phyloP scores from a whole-genome alignment of 805 yeast species.

The Saturnispora halmiae region DNA sequence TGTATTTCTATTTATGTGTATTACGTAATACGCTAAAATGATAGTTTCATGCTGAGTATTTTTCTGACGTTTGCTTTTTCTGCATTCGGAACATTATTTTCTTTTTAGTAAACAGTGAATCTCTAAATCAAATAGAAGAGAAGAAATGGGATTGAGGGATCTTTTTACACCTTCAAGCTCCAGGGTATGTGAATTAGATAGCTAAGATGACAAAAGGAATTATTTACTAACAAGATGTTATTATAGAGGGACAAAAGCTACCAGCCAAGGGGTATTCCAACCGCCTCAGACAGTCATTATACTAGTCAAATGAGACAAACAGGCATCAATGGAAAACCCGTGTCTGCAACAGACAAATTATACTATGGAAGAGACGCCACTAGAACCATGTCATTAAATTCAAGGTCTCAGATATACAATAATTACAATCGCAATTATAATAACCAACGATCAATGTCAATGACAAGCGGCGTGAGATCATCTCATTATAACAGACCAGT shows the following conservation, averaged over 20 bases:
- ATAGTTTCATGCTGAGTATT: constrained; percentile 2
- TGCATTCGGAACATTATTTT: background rate
- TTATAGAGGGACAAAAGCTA: constrained; percentile 3
- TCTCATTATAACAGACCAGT: background rate
- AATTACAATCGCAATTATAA: constrained; percentile 8
- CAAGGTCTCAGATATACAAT: constrained; percentile 21
- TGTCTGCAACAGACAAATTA: constrained; percentile 9
- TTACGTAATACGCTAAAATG: too few species aligned
- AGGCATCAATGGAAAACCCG: constrained; percentile 1
- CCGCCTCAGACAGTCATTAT: constrained; percentile 7
- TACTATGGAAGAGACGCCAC: constrained; percentile 9
- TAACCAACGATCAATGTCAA: constrained; percentile 17
- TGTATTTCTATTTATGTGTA: too few species aligned
- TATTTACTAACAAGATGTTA: background rate
- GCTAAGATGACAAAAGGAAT: too few species aligned
- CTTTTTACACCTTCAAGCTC: background rate
- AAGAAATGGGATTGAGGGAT: background rate
- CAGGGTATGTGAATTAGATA: background rate
- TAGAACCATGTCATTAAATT: constrained; percentile 28
- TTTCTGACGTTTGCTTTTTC: too few species aligned
- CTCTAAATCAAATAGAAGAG: too few species aligned
- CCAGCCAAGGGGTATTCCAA: constrained; percentile 9
- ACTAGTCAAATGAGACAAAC: background rate
- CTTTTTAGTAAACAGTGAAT: background rate
- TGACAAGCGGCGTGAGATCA: constrained; percentile 13